These are phyloP conservation scores for Rhizopogon salebrosus DNA, from an alignment of 768 basidiomycete genomes.

Conservation along the genomic window DNA sequence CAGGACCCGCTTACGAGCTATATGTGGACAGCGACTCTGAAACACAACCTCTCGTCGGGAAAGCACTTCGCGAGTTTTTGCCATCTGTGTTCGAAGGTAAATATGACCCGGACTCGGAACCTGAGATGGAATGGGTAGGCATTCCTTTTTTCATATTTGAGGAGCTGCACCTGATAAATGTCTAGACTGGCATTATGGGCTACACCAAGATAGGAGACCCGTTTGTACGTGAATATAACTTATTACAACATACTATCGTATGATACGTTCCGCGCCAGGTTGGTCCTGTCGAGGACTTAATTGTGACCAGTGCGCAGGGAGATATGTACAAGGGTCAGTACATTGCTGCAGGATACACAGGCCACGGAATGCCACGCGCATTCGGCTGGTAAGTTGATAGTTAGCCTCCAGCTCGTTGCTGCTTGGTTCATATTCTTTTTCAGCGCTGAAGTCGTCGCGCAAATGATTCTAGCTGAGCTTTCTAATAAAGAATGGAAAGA, in stretches of 20 bases:
- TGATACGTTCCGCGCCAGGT: not conserved
- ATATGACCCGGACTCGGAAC: slow-evolving; percentile 33
- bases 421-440: not conserved
- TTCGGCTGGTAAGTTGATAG: slow-evolving; percentile 44
- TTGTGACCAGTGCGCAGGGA: not conserved
- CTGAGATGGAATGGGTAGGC: slow-evolving; percentile 81
- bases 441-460: slow-evolving; percentile 58
- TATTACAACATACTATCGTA: not conserved
- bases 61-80: slow-evolving; percentile 52
- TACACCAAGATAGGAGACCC: slow-evolving; percentile 59
- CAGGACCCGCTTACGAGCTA: slow-evolving; percentile 39
- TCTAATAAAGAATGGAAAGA: slow-evolving; percentile 37
- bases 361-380: slow-evolving; percentile 73
- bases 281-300: not conserved
- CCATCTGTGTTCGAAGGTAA: slow-evolving; percentile 51
- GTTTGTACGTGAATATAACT: slow-evolving; percentile 43
- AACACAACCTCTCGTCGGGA: slow-evolving; percentile 43
- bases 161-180: not conserved
- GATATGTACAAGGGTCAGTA: slow-evolving; percentile 48
- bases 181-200: slow-evolving; percentile 81
- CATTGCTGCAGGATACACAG: slow-evolving; percentile 62
- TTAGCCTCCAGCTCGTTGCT: not conserved
- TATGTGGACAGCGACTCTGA: slow-evolving; percentile 55
- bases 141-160: not conserved
- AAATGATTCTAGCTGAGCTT: slow-evolving; percentile 53